Evolutionary conservation across 2,329 filamentous ascomycete genomes (phyloP), one percentile per base, ranked within the genome.

Genomic region (Talaromyces atroroseus): DNA sequence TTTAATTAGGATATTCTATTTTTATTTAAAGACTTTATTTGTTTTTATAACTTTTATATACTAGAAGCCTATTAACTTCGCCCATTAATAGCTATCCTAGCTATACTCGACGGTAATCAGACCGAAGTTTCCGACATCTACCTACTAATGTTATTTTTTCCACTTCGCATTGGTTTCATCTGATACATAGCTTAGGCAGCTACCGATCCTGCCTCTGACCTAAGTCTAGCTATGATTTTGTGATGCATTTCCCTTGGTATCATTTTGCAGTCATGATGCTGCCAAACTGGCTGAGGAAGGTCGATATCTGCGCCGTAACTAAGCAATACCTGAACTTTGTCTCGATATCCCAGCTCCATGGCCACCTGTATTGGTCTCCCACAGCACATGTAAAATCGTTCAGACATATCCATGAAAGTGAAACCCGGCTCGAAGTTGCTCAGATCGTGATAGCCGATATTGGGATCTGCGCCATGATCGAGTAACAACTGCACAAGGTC

Each of bases 361-460:
- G 49, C 49, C 49, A 51, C 26, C 20, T 51, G 49, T 42, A 51
- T 24, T 3, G 49, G 49, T 42, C 49, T 51, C n/a, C 49, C 49
- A 38, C 49, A 51, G 8, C 7, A 5, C 49, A 40, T 51, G 21
- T 51, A 1, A 23, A 51, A 26, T 5, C 16, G 11, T n/a, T 42
- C 11, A 42, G 4, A 42, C n/a, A 40, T 42, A 26, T 24, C 23
- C n/a, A n/a, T n/a, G n/a, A n/a, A n/a, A n/a, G n/a, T n/a, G n/a
- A 18, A 2, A 34, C 18, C 16, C 16, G 46, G 49, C 21, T 16
- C 3, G 16, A 14, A 51, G 18, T 12, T 18, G 10, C 5, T 10
- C 49, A 42, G n/a, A 20, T 51, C 36, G 24, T 51, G 49, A 24
- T 51, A 51, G 20, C 49, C 49, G 14, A 51, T 40, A 14, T 51